These are phyloP conservation scores for Theileria parva DNA, from an alignment of 169 alveolate species.

Conservation along the genomic window DNA sequence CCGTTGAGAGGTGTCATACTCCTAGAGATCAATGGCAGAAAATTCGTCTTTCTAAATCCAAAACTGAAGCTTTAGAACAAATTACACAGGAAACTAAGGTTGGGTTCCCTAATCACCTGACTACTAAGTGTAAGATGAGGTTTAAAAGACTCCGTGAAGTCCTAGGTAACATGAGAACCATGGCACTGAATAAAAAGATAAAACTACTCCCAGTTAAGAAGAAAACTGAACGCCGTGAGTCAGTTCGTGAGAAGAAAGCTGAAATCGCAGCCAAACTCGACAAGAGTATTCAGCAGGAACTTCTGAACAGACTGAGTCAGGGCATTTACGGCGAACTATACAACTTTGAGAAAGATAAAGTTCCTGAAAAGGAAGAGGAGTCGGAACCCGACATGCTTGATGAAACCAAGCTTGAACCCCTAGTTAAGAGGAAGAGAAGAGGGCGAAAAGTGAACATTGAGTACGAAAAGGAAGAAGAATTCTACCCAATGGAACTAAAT, in stretches of 20 bases:
- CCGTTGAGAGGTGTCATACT: conserved; percentile 97
- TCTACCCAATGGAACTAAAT: background rate
- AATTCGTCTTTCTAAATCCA: conserved; percentile 88
- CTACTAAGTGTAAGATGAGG: conserved; percentile 96
- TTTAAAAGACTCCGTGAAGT: conserved; percentile 93
- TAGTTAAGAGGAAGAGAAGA: conserved; percentile 7
- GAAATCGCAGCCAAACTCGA: conserved; percentile 97
- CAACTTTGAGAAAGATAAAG: conserved; percentile 52
- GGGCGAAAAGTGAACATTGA: conserved; percentile 9
- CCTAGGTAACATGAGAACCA: conserved; percentile 90
- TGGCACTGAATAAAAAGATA: conserved; percentile 65
- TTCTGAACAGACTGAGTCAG: conserved; percentile 88
- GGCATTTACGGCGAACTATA: conserved; percentile 64
- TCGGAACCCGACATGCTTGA: conserved; percentile 7
- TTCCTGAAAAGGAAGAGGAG: conserved; percentile 40
- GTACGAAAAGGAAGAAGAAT: conserved; percentile 26
- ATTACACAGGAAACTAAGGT: conserved; percentile 90
- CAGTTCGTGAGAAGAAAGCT: conserved; percentile 94
- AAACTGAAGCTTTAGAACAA: conserved; percentile 87
- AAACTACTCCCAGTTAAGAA: conserved; percentile 91
- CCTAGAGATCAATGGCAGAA: conserved; percentile 97
- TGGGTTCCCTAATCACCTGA: conserved; percentile 91
- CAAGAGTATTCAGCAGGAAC: conserved; percentile 93
- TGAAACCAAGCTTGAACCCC: conserved; percentile 1
- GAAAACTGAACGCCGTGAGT: conserved; percentile 98